A percentile compares a stretch with the other conserved stretches of the same genome.
phyloP scores from a whole-genome alignment of 2,329 filamentous ascomycete genomes.

The Fusarium sp. region DNA sequence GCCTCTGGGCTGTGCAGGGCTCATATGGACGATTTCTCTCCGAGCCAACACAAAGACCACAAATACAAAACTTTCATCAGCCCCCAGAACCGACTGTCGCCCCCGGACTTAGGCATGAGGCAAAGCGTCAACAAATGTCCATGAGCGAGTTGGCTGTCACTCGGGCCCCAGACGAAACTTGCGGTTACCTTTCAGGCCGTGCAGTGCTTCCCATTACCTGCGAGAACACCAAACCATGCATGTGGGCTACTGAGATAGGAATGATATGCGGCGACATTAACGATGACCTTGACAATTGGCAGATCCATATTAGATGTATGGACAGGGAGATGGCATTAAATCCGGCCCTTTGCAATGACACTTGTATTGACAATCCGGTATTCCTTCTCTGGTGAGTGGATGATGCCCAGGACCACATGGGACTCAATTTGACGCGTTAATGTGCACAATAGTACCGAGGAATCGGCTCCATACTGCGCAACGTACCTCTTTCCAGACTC shows the following conservation, averaged over 20 bases:
- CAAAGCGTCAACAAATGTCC: not conserved
- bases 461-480: slow-evolving; percentile 8
- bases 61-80: not conserved
- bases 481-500: slow-evolving; percentile 3
- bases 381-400: not conserved
- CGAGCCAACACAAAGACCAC: not conserved
- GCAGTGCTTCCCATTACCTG: not conserved
- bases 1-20: not conserved
- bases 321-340: not conserved
- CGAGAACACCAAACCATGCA: not conserved
- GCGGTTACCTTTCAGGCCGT: not conserved
- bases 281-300: not conserved
- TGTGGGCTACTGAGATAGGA: not conserved
- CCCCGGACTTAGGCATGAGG: not conserved
- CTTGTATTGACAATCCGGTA: not conserved
- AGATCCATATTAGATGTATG: not conserved
- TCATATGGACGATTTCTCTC: not conserved
- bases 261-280: not conserved
- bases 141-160: not conserved
- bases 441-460: not conserved
- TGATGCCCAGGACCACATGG: no score
- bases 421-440: not conserved
- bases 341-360: not conserved
- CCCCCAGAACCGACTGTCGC: not conserved
- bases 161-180: not conserved